Evolutionary conservation across 345 rosid genomes (phyloP).

Genomic region (Psidium guajava): DNA sequence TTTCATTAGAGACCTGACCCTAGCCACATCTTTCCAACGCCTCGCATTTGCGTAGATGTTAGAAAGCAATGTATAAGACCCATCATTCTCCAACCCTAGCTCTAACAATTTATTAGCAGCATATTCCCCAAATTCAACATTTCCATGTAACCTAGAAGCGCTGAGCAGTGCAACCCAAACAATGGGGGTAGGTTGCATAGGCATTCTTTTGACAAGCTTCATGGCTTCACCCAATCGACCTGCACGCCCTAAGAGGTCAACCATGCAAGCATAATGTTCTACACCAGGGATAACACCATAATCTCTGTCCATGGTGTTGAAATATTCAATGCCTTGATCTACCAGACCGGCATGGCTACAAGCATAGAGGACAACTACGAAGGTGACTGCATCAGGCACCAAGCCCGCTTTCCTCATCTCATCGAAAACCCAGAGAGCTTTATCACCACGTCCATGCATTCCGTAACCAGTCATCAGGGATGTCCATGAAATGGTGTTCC

Average conservation of each 20-base stretch:
- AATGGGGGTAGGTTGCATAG: conserved; percentile 57
- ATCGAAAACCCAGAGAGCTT: conserved; percentile 43
- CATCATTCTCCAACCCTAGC: conserved; percentile 49
- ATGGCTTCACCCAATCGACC: conserved; percentile 51
- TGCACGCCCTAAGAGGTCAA: conserved; percentile 79
- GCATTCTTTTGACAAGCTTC: conserved; percentile 55
- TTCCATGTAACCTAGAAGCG: conserved; percentile 61
- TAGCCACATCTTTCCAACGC: conserved; percentile 81
- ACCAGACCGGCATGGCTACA: conserved; percentile 89
- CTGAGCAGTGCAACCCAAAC: conserved; percentile 74
- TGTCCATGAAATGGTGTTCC: conserved; percentile 73
- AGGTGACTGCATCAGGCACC: conserved; percentile 53
- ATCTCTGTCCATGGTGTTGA: conserved; percentile 39
- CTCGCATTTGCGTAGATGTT: conserved; percentile 74
- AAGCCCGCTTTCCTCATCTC: conserved; percentile 51
- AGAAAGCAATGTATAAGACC: conserved; percentile 68
- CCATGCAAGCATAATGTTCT: conserved; percentile 79
- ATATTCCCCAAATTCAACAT: conserved; percentile 74
- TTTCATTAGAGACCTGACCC: conserved; percentile 62
- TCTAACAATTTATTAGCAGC: conserved; percentile 40
- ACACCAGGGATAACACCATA: conserved; percentile 42
- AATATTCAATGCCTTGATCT: conserved; percentile 57
- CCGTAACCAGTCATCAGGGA: conserved; percentile 77
- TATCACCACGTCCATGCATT: conserved; percentile 73
- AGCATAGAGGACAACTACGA: conserved; percentile 69